A percentile compares a stretch with the other conserved stretches of the same genome.
Evolutionary conservation across 2,329 filamentous ascomycete genomes (phyloP).

Genomic region (Tolypocladium cylindrosporum): DNA sequence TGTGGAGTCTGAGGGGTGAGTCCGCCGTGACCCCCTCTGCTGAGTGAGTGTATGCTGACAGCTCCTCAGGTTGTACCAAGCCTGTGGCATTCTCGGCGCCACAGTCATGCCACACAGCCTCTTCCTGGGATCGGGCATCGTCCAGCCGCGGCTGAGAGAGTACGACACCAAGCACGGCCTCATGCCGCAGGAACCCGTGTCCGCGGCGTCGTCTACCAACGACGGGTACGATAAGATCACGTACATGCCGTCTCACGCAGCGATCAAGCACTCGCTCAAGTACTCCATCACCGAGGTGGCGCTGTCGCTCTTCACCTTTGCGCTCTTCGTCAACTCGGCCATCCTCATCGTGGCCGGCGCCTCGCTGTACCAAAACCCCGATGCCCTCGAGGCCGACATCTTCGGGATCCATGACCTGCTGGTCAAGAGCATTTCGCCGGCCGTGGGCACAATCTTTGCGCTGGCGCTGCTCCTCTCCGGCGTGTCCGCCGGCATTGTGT

Average conservation of each 20-base stretch:
- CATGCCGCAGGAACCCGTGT: slow-evolving; percentile 24
- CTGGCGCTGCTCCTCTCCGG: slow-evolving; percentile 72
- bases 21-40: neutral
- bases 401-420: slow-evolving; percentile 75
- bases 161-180: slow-evolving; percentile 51
- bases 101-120: slow-evolving; percentile 65
- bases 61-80: slow-evolving; percentile 43
- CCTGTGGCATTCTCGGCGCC: slow-evolving; percentile 67
- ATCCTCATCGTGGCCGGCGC: slow-evolving; percentile 77
- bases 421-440: slow-evolving; percentile 56
- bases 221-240: slow-evolving; percentile 36
- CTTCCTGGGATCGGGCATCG: slow-evolving; percentile 59
- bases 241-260: slow-evolving; percentile 61
- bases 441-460: slow-evolving; percentile 75
- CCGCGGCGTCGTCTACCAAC: slow-evolving; percentile 3
- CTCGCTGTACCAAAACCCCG: slow-evolving; percentile 54
- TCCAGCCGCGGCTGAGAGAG: slow-evolving; percentile 54
- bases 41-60: neutral
- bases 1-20: slow-evolving; percentile 44
- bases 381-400: slow-evolving; percentile 61
- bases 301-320: slow-evolving; percentile 70
- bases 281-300: slow-evolving; percentile 63
- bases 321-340: slow-evolving; percentile 73
- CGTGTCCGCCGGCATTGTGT: slow-evolving; percentile 74
- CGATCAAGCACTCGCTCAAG: slow-evolving; percentile 65